These are phyloP conservation scores for Linanthus parryae DNA, from an alignment of 148 eudicot genomes.

Conservation along the genomic window DNA sequence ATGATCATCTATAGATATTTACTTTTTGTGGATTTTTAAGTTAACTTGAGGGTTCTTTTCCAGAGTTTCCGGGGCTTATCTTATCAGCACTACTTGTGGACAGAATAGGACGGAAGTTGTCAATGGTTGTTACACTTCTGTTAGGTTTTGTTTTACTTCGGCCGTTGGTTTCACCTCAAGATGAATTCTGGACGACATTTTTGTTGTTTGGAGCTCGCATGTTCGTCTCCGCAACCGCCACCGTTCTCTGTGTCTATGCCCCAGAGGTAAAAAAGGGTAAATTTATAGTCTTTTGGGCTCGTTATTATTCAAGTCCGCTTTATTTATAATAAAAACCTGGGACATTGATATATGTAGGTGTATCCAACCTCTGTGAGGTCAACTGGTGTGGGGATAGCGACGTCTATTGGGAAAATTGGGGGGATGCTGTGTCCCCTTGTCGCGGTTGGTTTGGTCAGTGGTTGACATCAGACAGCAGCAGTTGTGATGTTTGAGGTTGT, in stretches of 20 bases:
- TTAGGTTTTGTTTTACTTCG: conserved; percentile 17
- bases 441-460: conserved; percentile 29
- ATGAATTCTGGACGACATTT: conserved; percentile 19
- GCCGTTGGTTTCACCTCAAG: conserved; percentile 25
- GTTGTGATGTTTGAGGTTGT: conserved; percentile 22
- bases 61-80: conserved; percentile 35
- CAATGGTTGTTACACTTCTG: conserved; percentile 18
- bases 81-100: conserved; percentile 30
- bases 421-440: conserved; percentile 42
- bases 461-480: conserved; percentile 29
- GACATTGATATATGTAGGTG: too few species aligned
- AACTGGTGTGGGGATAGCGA: conserved; percentile 30
- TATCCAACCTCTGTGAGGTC: conserved; percentile 38
- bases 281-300: too few species aligned
- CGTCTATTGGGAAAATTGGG: conserved; percentile 28
- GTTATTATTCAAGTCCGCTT: too few species aligned
- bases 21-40: too few species aligned
- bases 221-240: conserved; percentile 27
- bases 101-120: conserved; percentile 30
- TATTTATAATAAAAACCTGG: too few species aligned
- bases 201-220: conserved; percentile 29
- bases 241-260: conserved; percentile 21
- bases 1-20: too few species aligned
- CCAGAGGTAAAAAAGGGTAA: conserved; percentile 39
- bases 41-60: too few species aligned